These are phyloP conservation scores for Nannizziopsis barbatae DNA, from an alignment of 2,329 filamentous ascomycete species.

Conservation along the genomic window DNA sequence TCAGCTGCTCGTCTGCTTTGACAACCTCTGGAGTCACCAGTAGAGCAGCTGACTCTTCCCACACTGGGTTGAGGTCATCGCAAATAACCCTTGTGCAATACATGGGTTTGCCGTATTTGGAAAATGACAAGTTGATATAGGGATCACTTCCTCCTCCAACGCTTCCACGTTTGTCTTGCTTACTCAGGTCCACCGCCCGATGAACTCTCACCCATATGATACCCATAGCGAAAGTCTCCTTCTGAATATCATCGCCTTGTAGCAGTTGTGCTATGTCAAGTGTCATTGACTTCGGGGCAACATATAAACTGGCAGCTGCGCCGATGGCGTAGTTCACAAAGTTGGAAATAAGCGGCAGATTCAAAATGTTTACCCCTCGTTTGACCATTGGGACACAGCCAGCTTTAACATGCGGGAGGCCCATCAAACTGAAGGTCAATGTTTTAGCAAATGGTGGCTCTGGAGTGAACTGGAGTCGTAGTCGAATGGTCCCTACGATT, in stretches of 20 bases:
- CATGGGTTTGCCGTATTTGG: constrained; percentile 94
- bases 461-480: constrained; percentile 75
- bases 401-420: constrained; percentile 75
- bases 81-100: constrained; percentile 95
- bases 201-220: constrained; percentile 90
- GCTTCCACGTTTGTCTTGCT: constrained; percentile 75
- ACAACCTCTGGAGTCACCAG: constrained; percentile 81
- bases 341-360: constrained; percentile 83
- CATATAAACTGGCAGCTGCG: constrained; percentile 77
- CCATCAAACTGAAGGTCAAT: constrained; percentile 88
- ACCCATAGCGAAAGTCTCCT: constrained; percentile 71
- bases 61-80: constrained; percentile 85
- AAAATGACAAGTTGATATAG: constrained; percentile 89
- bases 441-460: constrained; percentile 88
- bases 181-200: constrained; percentile 75
- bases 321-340: constrained; percentile 95
- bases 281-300: constrained; percentile 88
- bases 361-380: constrained; percentile 78
- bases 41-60: constrained; percentile 76
- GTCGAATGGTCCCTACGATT: constrained; percentile 74
- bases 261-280: constrained; percentile 84
- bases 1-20: constrained; percentile 85
- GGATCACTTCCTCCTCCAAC: constrained; percentile 83
- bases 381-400: constrained; percentile 90
- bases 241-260: constrained; percentile 81